Evolutionary conservation across 352 stramenopile genomes (phyloP).

Genomic region (Phytophthora palmivora): DNA sequence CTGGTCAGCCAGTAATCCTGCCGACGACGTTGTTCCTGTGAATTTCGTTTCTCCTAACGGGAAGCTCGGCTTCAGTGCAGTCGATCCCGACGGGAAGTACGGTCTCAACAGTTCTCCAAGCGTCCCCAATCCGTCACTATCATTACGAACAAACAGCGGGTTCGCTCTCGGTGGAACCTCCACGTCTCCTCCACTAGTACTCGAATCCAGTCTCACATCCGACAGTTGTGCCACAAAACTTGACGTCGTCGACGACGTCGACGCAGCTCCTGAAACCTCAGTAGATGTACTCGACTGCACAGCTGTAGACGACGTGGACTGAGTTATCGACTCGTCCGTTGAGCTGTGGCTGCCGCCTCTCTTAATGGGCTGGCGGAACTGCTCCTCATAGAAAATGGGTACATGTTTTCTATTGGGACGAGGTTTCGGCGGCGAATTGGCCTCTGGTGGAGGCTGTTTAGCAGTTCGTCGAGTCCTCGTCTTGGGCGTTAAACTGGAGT

Average conservation of each 20-base stretch:
- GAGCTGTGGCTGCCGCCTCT: conserved; percentile 20
- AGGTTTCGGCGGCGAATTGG: conserved; percentile 70
- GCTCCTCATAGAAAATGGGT: conserved; percentile 79
- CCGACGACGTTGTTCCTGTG: conserved; percentile 18
- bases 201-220: conserved; percentile 41
- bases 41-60: conserved; percentile 3
- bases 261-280: conserved; percentile 23
- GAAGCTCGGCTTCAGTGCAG: conserved; percentile 35
- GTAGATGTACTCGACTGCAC: conserved; percentile 34
- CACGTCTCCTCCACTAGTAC: conserved; percentile 18
- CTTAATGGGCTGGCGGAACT: conserved; percentile 44
- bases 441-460: conserved; percentile 9
- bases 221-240: conserved; percentile 25
- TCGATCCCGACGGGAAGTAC: conserved; percentile 44
- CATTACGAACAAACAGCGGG: conserved; percentile 62
- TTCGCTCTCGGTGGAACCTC: conserved; percentile 46
- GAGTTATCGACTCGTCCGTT: conserved; percentile 43
- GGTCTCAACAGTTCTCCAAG: conserved; percentile 60
- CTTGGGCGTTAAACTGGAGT: conserved; percentile 1
- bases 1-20: conserved; percentile 24
- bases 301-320: conserved; percentile 49
- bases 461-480: conserved; percentile 16
- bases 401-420: conserved; percentile 86
- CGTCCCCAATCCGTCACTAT: conserved; percentile 56
- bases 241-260: conserved; percentile 40